Evolutionary conservation across 1,284 basidiomycete genomes (phyloP), one percentile per base, ranked within the genome.

Genomic region (Trichosporon sp.): DNA sequence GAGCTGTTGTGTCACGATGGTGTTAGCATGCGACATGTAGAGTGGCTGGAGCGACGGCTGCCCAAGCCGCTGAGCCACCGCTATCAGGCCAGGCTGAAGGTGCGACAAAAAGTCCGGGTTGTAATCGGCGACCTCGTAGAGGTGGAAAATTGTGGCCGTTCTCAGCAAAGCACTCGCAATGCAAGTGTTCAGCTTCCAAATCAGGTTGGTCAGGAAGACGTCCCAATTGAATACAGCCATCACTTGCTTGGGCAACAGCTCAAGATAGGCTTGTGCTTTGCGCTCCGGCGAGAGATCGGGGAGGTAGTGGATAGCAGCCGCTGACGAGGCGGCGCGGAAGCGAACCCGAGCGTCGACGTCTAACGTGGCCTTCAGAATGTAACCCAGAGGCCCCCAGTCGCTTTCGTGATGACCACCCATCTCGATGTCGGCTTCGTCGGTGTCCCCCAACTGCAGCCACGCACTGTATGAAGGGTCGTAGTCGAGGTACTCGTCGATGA

Each of bases 311-410:
- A 79, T 35, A 1, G 65, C 84, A 2, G 91, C 88, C 32, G 87
- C 88, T 6, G 89, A 85, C 2, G 87, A 83, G 1, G 91, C 90
- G 1, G 88, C 88, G 25, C 92, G 89, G 74, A 93, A 91, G 6
- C 95, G 90, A 35, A 97, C 90, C 27, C 94, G 88, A n/a, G 91
- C 88, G 79, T 98, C 95, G 58, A 83, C 80, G 79, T 98, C 95
- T 27, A 87, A 85, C 70, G 92, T 77, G 15, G 76, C 77, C 7
- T 86, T 86, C 42, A 93, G 83, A 62, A 91, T 78, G 23, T 80
- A 79, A n/a, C 81, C 73, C n/a, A 76, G 31, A 13, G 79, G 74
- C 8, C 69, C 71, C 32, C 58, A 62, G 6, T n/a, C 21, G 35
- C 65, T 27, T 1, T 64, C 71, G 12, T 68, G 66, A 6, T 51